A percentile compares a stretch with the other conserved stretches of the same genome.
These are phyloP conservation scores for Aspergillus hiratsukae DNA, from an alignment of 2,329 filamentous ascomycete species.

Conservation along the genomic window DNA sequence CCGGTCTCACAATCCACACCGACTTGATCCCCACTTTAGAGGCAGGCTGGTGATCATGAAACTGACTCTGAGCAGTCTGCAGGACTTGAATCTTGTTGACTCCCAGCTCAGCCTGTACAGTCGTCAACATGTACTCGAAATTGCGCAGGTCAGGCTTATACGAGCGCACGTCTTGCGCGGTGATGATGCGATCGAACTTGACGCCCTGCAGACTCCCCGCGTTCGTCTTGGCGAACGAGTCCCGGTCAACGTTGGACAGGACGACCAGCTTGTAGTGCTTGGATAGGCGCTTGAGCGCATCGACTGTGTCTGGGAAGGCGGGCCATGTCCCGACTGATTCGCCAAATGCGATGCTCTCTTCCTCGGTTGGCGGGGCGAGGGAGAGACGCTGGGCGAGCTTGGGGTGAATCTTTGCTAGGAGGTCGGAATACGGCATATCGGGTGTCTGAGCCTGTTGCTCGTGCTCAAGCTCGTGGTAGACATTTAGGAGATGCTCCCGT, in stretches of 20 bases:
- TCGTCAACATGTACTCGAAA: conserved; percentile 61
- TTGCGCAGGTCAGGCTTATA: conserved; percentile 66
- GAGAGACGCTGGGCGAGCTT: conserved; percentile 28
- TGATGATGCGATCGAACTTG: conserved; percentile 62
- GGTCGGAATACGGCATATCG: conserved; percentile 54
- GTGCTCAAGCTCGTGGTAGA: conserved; percentile 34
- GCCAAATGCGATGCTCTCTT: conserved; percentile 46
- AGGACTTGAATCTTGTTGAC: conserved; percentile 55
- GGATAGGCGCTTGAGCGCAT: conserved; percentile 47
- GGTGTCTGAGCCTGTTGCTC: conserved; percentile 53
- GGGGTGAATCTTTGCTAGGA: conserved; percentile 50
- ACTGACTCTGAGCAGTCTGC: conserved; percentile 65
- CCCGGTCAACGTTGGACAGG: conserved; percentile 54
- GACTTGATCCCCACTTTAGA: conserved; percentile 56
- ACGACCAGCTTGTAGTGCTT: conserved; percentile 53
- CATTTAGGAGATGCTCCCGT: conserved; percentile 17
- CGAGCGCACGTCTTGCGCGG: conserved; percentile 64
- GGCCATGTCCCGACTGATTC: conserved; percentile 50
- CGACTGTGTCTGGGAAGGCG: conserved; percentile 54
- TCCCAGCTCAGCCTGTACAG: conserved; percentile 52
- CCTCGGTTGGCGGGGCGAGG: conserved; percentile 11
- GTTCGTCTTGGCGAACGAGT: conserved; percentile 47
- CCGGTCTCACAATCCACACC: conserved; percentile 57
- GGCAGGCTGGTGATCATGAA: conserved; percentile 64
- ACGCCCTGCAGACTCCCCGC: conserved; percentile 47